These are phyloP conservation scores for Phallus indusiatus DNA, from an alignment of 768 basidiomycete species.

Conservation along the genomic window DNA sequence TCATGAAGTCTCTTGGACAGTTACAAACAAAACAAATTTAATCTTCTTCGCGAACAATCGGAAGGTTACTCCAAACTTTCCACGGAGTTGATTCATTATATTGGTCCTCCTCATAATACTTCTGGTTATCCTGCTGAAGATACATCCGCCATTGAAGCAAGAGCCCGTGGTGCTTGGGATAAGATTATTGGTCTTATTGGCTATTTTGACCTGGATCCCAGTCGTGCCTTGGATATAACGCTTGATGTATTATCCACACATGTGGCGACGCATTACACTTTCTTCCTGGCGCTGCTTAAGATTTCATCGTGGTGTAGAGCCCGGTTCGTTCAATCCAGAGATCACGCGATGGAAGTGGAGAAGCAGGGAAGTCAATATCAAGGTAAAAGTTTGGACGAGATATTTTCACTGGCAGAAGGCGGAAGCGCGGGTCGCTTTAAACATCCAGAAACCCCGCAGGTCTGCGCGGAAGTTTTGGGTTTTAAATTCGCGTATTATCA, in stretches of 20 bases:
- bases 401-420: conserved; percentile 47
- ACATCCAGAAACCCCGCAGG: conserved; percentile 37
- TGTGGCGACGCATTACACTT: conserved; percentile 71
- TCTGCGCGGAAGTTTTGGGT: conserved; percentile 88
- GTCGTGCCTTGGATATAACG: conserved; percentile 86
- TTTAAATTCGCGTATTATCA: conserved; percentile 94
- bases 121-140: conserved; percentile 61
- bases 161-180: conserved; percentile 67
- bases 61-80: conserved; percentile 95
- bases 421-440: conserved; percentile 9
- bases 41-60: conserved; percentile 91
- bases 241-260: conserved; percentile 85
- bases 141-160: conserved; percentile 44
- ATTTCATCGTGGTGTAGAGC: conserved; percentile 70
- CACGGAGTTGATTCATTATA: conserved; percentile 67
- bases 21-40: conserved; percentile 98
- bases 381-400: conserved; percentile 58
- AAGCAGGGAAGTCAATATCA: conserved; percentile 26
- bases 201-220: conserved; percentile 95
- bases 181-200: conserved; percentile 84
- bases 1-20: conserved; percentile 28
- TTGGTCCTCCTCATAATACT: conserved; percentile 67
- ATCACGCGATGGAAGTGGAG: not conserved
- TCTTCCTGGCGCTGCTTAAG: conserved; percentile 80
- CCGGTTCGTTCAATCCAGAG: not conserved